Evolutionary conservation across 2,329 filamentous ascomycete species (phyloP), one percentile per base, ranked within the genome.

Genomic region (Cordyceps pruinosa): DNA sequence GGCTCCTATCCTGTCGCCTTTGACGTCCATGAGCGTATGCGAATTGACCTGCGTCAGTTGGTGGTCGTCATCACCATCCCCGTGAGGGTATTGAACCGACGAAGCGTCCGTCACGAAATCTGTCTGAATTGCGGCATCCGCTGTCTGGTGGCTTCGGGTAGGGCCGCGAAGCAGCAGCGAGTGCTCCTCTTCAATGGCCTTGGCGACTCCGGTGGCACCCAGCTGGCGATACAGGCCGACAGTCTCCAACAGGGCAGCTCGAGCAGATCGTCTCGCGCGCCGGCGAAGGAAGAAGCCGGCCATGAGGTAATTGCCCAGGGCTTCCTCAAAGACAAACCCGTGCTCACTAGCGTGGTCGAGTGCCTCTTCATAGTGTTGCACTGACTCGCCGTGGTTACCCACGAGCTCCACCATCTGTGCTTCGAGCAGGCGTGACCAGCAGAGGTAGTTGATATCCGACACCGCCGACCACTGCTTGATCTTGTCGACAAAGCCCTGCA

Each of bases 281-380:
- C 80, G 77, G 15, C 88, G 77, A 54, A 89, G 75, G 60, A 90
- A 83, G 66, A 84, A 86, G 10, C 86, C 86, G 2, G 84, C 87
- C 73, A 91, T 87, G 30, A 91, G 75, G 66, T 89, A 88, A 65
- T 88, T 87, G 17, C 84, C 82, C 2, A 90, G 75, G 0, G 86
- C 88, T 68, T 91, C 87, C 59, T 92, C 88, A 50, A 90, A 80
- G 2, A 80, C 66, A 60, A 88, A 87, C 44, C 78, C 77, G 63
- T 89, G 79, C 56, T 87, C 77, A 21, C 87, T 78, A 13, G 86
- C 82, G 64, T 91, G 88, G 63, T 92, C 87, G 58, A 91, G 72
- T 7, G 85, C 83, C 60, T 82, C 77, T 66, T 93, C 89, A 64
- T 90, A 92, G 45, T 80, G 73, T 25, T 74, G 74, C 34, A 91